Base-by-base conservation (phyloP, 495 filamentous ascomycete species). In the Aspergillus saccharolyticus region DNA sequence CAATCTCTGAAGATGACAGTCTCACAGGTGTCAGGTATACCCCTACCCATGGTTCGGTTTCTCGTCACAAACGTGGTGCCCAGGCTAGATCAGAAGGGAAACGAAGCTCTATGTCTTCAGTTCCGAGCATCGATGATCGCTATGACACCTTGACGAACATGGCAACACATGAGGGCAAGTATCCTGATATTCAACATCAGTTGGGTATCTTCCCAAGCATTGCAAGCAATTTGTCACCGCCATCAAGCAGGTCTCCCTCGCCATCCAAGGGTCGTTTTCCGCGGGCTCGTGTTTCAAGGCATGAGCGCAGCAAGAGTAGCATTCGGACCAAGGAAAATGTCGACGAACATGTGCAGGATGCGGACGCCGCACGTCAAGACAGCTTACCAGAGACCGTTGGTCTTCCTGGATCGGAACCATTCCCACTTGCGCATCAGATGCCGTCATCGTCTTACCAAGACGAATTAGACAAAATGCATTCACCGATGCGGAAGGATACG, bases 171-270 rank as follows among this genome's bases (percentile, higher is more conserved):
- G 79, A 80, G 43, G 71, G 65, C 51, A 80, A 73, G 9, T 74
- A 70, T 20, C 75, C 80, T 15, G 78, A 71, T 57, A 79, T 80
- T 52, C 78, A 79, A 17, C 60, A 67, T n/a, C 65, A 71, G 14
- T 52, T 67, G 18, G 60, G 68, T n/a, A 77, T 78, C 48, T 76
- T 83, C 53, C 83, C 83, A 5, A 83, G 80, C 56, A 82, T 85
- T 59, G 75, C 80, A 12, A 79, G 78, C 39, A 81, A 83, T 59
- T 51, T 83, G 16, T 83, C 81, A 18, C 73, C 78, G 10, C 75
- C 80, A 2, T 73, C 70, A 5, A 85, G 81, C 58, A 75, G 81
- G 39, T 75, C 72, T 24, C 66, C 75, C 1, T 85, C 82, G 21
- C 81, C 81, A 49, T 63, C 69, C 0, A 78, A 80, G 59, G 78